These are phyloP conservation scores for Cordia subcordata DNA, from an alignment of 257 asterid species.

Conservation along the genomic window DNA sequence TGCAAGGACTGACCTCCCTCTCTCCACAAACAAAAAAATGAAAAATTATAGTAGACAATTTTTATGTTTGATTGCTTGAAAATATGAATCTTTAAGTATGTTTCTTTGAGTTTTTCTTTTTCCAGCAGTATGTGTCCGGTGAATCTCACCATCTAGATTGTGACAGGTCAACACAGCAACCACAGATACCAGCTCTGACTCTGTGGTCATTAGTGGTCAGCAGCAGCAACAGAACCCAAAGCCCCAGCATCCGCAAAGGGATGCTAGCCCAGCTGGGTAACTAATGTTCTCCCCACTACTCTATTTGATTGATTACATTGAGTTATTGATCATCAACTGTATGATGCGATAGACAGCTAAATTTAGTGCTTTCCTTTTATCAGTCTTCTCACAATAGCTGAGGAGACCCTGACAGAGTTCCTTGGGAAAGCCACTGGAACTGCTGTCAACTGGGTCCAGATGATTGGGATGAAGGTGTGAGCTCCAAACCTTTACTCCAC, in stretches of 20 bases:
- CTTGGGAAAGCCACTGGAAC: slow-evolving; percentile 99
- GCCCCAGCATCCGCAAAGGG: slow-evolving; percentile 79
- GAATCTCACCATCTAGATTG: no score
- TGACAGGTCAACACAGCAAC: slow-evolving; percentile 35
- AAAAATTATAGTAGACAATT: no score
- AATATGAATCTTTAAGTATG: no score
- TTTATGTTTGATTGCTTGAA: no score
- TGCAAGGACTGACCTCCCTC: no score
- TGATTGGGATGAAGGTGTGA: slow-evolving; percentile 98
- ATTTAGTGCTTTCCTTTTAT: not conserved
- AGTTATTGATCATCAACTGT: not conserved
- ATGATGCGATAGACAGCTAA: not conserved
- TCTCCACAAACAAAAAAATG: no score
- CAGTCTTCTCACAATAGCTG: slow-evolving; percentile 96
- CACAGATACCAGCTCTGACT: slow-evolving; percentile 93
- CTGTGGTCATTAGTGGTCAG: slow-evolving; percentile 47
- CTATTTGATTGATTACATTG: not conserved
- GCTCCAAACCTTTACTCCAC: slow-evolving; percentile 6
- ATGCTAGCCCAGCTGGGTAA: slow-evolving; percentile 99
- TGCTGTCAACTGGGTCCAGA: slow-evolving; percentile 99
- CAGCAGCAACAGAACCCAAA: slow-evolving; percentile 24
- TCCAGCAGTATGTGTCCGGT: no score
- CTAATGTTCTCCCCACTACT: not conserved
- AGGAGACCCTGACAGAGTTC: slow-evolving; percentile 99
- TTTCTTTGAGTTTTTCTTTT: no score